Base-by-base conservation (phyloP, 2,329 filamentous ascomycete genomes). In the Waltergamsia citrina region DNA sequence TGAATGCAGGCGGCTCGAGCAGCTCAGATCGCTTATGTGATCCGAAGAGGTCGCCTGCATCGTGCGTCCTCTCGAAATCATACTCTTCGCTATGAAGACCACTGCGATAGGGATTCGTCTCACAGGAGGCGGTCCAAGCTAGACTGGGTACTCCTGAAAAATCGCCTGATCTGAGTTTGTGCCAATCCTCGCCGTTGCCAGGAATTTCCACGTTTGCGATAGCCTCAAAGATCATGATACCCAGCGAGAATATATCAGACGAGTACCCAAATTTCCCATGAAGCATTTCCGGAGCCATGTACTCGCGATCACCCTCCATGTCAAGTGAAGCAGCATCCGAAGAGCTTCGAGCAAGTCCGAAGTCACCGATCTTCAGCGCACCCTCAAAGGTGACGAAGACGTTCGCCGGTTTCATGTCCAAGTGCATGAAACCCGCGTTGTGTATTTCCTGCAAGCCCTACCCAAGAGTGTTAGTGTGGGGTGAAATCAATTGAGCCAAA, bases 131-230 rank as follows among this genome's bases (percentile, higher is more conserved):
- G 45, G 81, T 86, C 64, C 79, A 90, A 3, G 87, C 95, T 37
- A 98, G 70, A 49, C 82, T 86, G 2, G 88, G 88, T 11, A 96
- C 74, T 44, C 90, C 85, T 38, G 82, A 86, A 52, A 95, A 79
- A 52, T 96, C 88, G 23, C 87, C 90, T 36, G 83, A 84, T 32
- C 92, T 78, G 30, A 98, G 71, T 31, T 85, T 85, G 49, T 90
- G 79, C 92, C 92, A 98, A 12, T 82, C 85, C 12, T 79, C 73
- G 29, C 92, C 92, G 44, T 96, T 94, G 51, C 95, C 87, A 0
- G 92, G 92, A 19, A 98, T 78, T 41, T 86, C 80, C 33, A 94
- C 87, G 50, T 98, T 98, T 42, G 84, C 87, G 18, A 87, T 90
- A 48, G 88, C 92, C 62, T 98, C 92, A 32, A 95, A 76, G 54